Evolutionary conservation across 1,139 yeast species (phyloP).

Genomic region (Lodderomyces oxycetoniae): DNA sequence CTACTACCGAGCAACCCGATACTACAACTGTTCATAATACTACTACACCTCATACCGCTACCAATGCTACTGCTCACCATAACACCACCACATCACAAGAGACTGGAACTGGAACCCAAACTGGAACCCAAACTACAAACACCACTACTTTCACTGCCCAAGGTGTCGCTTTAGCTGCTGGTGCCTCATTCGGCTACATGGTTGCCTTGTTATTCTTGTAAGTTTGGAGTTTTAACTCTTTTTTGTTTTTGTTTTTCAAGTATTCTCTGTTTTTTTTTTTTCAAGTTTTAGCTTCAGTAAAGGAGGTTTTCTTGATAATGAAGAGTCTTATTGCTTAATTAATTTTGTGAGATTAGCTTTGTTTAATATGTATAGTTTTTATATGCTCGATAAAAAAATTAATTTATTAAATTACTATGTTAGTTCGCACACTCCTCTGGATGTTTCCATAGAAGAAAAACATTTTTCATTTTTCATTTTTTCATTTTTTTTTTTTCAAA

Average conservation of each 20-base stretch:
- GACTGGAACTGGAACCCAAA: conserved; percentile 3
- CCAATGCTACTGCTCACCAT: background rate
- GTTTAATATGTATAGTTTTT: too few relatives aligned
- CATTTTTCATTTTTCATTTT: background rate
- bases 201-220: conserved; percentile 6
- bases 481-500: background rate
- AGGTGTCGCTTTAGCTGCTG: conserved; percentile 9
- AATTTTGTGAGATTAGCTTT: too few relatives aligned
- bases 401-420: too few relatives aligned
- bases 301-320: too few relatives aligned
- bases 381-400: too few relatives aligned
- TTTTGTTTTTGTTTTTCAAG: background rate
- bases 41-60: background rate
- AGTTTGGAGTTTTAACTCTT: background rate
- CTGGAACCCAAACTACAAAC: conserved; percentile 4
- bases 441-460: background rate
- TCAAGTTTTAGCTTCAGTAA: background rate
- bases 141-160: conserved; percentile 9
- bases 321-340: too few relatives aligned
- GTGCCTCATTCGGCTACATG: conserved; percentile 11
- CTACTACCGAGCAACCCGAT: conserved; percentile 2
- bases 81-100: conserved; percentile 1
- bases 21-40: conserved; percentile 1
- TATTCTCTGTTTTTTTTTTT: background rate
- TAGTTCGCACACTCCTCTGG: conserved; percentile 1